A percentile compares a stretch with the other conserved stretches of the same genome.
phyloP scores from a whole-genome alignment of 78 protist genomes.

The Pigoraptor vietnamica region DNA sequence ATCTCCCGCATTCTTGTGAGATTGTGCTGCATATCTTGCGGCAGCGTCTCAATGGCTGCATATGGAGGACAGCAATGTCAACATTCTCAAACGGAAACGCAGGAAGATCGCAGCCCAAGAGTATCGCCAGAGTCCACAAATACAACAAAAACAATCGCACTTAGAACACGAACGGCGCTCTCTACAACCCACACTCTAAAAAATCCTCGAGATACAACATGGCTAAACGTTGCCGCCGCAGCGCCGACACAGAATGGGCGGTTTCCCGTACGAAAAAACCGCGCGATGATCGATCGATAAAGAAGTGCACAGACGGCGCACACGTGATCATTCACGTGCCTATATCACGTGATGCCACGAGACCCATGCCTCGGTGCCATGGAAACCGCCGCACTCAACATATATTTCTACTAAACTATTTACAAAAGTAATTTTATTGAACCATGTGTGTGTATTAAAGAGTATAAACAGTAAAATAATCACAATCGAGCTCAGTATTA shows the following conservation, averaged over 20 bases:
- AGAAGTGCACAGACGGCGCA: neutral
- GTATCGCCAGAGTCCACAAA: neutral
- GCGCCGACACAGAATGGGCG: no score
- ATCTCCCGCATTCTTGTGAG: neutral
- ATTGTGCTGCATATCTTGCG: neutral
- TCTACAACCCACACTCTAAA: neutral
- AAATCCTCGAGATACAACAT: neutral
- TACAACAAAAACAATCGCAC: neutral
- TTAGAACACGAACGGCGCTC: neutral
- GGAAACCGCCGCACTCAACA: neutral
- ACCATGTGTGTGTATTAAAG: no score
- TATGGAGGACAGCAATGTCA: no score
- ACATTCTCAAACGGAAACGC: neutral
- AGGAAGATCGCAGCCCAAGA: neutral
- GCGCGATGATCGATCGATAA: no score
- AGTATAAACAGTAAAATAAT: no score
- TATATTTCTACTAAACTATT: neutral
- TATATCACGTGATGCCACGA: neutral
- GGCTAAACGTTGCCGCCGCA: no score
- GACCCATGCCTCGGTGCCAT: neutral
- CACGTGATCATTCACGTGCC: neutral
- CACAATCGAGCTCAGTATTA: no score
- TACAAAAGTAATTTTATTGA: neutral
- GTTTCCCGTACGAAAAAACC: no score
- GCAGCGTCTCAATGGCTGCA: neutral